Base-by-base conservation (phyloP, 495 filamentous ascomycete genomes). In the Evansstolkia leycettana region DNA sequence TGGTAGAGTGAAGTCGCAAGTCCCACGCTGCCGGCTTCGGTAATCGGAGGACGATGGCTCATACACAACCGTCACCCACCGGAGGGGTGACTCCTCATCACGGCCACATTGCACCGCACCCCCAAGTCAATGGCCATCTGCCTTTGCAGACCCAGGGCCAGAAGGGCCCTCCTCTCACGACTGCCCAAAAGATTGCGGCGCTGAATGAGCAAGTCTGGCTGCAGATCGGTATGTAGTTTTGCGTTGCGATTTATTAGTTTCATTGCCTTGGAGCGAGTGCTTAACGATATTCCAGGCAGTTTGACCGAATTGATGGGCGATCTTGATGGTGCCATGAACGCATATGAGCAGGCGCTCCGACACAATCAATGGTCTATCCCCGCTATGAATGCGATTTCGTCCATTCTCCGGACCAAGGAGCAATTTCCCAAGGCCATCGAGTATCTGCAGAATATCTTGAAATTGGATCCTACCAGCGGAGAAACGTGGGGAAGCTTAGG, bases 401-500 rank as follows among this genome's bases (percentile, higher is more conserved):
- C 80, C 47, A 93, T 96, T 37, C 67, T 95, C 17, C 73, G 92
- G 27, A 84, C 83, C 15, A 85, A 84, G 47, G 90, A 96, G 47
- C 84, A 93, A 20, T 99, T 93, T 41, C 78, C 83, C 23, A 89
- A 89, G 51, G 90, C 90, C 2, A 80, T 94, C 17, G 92, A 96
- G 46, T 96, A 87, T 51, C 68, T 99, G 16, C 78, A 90, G 38
- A 82, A 78, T 18, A 94, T 96, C 38, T 54, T 99, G 30, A 92
- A 94, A 58, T 61, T 99, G 25, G 92, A 99, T 40, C 67, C 58
- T 2, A 79, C 69, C 38, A 95, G 90, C 53, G 90, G 90, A 17
- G 90, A 99, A 60, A 86, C 89, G 14, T 96, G 90, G 90, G 87
- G 92, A 10, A 94, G 86, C 46, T 63, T 95, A 20, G 88, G 84